Percentiles rank a stretch among this genome's conserved stretches.
These are phyloP conservation scores for Suhomyces bribrorum DNA, from an alignment of 1,139 yeast genomes.

Conservation along the genomic window DNA sequence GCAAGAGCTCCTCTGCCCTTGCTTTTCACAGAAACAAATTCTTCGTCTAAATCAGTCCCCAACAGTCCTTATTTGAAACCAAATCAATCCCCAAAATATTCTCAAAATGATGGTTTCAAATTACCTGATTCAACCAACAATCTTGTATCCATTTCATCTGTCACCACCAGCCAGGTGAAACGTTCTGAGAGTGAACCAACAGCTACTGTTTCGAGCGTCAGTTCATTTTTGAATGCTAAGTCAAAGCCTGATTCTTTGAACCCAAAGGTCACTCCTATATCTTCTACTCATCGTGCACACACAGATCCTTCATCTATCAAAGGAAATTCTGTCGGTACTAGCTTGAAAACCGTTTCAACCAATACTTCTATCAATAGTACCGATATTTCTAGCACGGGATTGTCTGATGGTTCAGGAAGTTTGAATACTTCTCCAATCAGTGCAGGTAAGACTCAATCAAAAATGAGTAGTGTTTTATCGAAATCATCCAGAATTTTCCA, in stretches of 20 bases:
- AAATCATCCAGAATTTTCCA: conserved; percentile 38
- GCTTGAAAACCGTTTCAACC: conserved; percentile 8
- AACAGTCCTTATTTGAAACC: conserved; percentile 7
- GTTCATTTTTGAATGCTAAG: conserved; percentile 4
- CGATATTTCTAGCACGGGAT: conserved; percentile 5
- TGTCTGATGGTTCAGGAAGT: conserved; percentile 2
- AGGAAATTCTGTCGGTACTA: background rate
- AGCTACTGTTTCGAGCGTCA: conserved; percentile 1
- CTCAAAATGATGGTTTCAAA: conserved; percentile 4
- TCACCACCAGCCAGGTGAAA: conserved; percentile 1
- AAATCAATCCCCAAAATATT: conserved; percentile 1
- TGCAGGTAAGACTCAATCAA: conserved; percentile 15
- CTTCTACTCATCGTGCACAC: background rate
- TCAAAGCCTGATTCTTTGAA: background rate
- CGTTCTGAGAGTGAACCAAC: background rate
- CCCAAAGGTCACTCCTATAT: background rate
- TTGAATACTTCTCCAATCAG: conserved; percentile 12
- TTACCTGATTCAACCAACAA: conserved; percentile 8
- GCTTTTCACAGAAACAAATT: conserved; percentile 7
- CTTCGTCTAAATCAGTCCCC: conserved; percentile 2
- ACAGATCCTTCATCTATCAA: conserved; percentile 1
- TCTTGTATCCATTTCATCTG: conserved; percentile 5
- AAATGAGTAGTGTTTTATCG: conserved; percentile 32
- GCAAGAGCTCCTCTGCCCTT: conserved; percentile 24
- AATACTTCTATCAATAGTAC: conserved; percentile 8